A percentile compares a stretch with the other conserved stretches of the same genome.
These are phyloP conservation scores for Fibroporia radiculosa DNA, from an alignment of 768 basidiomycete species.

Conservation along the genomic window DNA sequence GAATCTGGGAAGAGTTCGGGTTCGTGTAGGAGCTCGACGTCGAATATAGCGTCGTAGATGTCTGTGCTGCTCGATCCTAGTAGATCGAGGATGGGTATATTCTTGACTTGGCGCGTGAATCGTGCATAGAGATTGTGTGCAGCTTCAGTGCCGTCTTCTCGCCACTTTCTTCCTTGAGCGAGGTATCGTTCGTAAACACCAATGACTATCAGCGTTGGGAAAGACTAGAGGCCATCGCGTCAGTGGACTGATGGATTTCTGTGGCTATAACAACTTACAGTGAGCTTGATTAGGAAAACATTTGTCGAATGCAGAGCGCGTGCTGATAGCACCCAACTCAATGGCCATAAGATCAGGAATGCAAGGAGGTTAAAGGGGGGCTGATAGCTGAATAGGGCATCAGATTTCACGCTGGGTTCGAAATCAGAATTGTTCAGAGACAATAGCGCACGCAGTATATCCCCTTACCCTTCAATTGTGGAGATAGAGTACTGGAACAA, in stretches of 20 bases:
- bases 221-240: slow-evolving; percentile 36
- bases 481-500: slow-evolving; percentile 81
- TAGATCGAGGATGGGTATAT: slow-evolving; percentile 67
- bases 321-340: slow-evolving; percentile 67
- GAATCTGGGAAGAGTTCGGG: slow-evolving; percentile 43
- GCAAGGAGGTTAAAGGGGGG: slow-evolving; percentile 86
- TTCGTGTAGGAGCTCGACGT: slow-evolving; percentile 45
- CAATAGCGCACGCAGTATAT: neutral
- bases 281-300: slow-evolving; percentile 78
- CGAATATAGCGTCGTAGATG: slow-evolving; percentile 74
- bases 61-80: slow-evolving; percentile 63
- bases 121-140: slow-evolving; percentile 53
- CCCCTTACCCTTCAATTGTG: slow-evolving; percentile 78
- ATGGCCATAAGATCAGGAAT: slow-evolving; percentile 71
- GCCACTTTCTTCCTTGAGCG: slow-evolving; percentile 38
- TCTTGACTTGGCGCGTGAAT: slow-evolving; percentile 65
- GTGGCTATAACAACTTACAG: slow-evolving; percentile 35
- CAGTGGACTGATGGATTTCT: neutral
- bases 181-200: slow-evolving; percentile 74
- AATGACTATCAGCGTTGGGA: slow-evolving; percentile 73
- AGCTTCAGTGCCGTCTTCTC: slow-evolving; percentile 44
- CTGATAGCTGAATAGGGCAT: slow-evolving; percentile 87
- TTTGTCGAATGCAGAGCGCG: slow-evolving; percentile 76
- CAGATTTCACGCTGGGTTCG: slow-evolving; percentile 65
- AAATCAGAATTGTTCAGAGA: neutral